Conservation (phyloP, 805 yeast species). For the Starmerella ratchasimensis region DNA sequence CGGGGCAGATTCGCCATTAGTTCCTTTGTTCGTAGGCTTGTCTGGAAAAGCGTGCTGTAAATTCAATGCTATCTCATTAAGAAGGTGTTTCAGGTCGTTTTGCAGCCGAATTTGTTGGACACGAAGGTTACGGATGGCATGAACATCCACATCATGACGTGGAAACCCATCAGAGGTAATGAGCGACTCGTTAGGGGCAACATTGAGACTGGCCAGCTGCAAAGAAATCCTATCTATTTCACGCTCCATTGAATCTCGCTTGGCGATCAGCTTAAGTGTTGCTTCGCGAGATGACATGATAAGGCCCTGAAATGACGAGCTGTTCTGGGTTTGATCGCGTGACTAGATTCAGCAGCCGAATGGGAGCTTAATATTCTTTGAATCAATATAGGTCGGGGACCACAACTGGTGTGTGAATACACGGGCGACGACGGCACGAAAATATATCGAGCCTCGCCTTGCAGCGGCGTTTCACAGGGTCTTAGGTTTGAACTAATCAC, state of each 20-base stretch:
- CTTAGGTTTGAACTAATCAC: no score
- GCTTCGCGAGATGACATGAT: constrained; percentile 8
- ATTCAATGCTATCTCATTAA: constrained; percentile 35
- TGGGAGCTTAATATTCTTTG: no score
- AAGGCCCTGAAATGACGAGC: background rate
- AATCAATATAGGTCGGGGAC: no score
- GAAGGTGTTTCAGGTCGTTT: constrained; percentile 49
- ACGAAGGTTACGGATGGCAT: constrained; percentile 47
- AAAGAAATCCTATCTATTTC: constrained; percentile 33
- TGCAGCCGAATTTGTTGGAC: constrained; percentile 50
- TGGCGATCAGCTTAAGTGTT: constrained; percentile 14
- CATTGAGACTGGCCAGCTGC: constrained; percentile 34
- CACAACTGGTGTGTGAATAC: no score
- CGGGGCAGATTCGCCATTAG: background rate
- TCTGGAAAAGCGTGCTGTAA: constrained; percentile 31
- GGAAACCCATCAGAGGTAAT: constrained; percentile 74
- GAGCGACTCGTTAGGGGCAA: constrained; percentile 51
- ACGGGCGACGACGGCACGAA: no score
- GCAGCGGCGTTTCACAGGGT: no score
- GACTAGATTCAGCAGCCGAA: no score
- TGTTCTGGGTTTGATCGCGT: background rate
- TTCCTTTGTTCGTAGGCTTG: background rate
- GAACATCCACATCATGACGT: constrained; percentile 66
- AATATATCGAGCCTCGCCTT: no score
- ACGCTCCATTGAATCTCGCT: constrained; percentile 28